These are phyloP conservation scores for Mycena epipterygia DNA, from an alignment of 768 basidiomycete species.

Conservation along the genomic window DNA sequence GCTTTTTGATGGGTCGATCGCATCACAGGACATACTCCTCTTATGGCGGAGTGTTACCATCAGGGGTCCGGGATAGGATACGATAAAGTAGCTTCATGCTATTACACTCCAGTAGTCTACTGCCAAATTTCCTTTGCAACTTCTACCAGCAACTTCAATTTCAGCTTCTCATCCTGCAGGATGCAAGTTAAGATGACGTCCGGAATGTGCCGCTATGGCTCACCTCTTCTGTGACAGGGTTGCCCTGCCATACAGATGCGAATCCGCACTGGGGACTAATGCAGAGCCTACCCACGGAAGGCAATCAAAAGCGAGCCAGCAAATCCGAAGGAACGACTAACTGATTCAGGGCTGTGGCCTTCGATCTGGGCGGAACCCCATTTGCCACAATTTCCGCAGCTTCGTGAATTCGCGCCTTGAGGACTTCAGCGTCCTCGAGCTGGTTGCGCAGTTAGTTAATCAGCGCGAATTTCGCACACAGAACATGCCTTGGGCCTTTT, in stretches of 20 bases:
- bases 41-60: too few species aligned
- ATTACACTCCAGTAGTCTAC: slow-evolving; percentile 19
- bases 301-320: slow-evolving; percentile 12
- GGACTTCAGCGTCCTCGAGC: slow-evolving; percentile 64
- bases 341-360: slow-evolving; percentile 67
- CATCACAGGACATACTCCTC: too few species aligned
- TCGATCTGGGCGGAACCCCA: slow-evolving; percentile 59
- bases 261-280: slow-evolving; percentile 76
- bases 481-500: slow-evolving; percentile 58
- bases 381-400: slow-evolving; percentile 64
- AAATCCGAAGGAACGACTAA: slow-evolving; percentile 42
- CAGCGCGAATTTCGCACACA: not conserved
- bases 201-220: slow-evolving; percentile 24
- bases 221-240: slow-evolving; percentile 65
- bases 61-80: too few species aligned
- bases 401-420: slow-evolving; percentile 65
- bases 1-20: not conserved
- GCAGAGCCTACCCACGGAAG: slow-evolving; percentile 54
- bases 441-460: slow-evolving; percentile 34
- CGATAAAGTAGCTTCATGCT: too few species aligned
- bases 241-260: slow-evolving; percentile 70
- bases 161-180: slow-evolving; percentile 62
- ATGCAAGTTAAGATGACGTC: slow-evolving; percentile 4
- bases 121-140: slow-evolving; percentile 64
- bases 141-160: slow-evolving; percentile 59